Evolutionary conservation across 2,329 filamentous ascomycete genomes (phyloP).

Genomic region (Paraconiothyrium brasiliense): DNA sequence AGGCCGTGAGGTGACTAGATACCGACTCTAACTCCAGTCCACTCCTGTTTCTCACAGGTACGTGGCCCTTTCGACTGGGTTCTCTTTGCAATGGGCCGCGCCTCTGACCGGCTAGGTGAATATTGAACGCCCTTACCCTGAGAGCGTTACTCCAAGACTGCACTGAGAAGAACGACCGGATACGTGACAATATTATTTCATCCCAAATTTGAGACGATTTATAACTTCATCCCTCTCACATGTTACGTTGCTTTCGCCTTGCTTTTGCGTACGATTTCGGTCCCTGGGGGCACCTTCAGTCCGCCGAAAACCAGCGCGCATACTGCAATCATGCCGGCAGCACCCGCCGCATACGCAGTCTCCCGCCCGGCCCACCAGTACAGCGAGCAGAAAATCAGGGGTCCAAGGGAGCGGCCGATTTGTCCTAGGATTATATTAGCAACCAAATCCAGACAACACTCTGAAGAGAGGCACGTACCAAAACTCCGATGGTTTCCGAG

Average conservation of each 20-base stretch:
- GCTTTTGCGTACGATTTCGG: constrained; percentile 40
- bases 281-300: constrained; percentile 70
- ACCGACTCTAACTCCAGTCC: no score
- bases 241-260: constrained; percentile 17
- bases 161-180: no score
- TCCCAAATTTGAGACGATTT: no score
- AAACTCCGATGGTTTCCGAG: constrained; percentile 81
- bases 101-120: no score
- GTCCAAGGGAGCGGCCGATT: constrained; percentile 85
- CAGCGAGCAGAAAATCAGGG: constrained; percentile 88
- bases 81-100: no score
- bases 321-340: constrained; percentile 80
- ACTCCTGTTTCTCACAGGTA: no score
- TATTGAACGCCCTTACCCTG: no score
- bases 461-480: constrained; percentile 42
- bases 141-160: no score
- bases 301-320: constrained; percentile 74
- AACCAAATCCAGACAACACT: not conserved
- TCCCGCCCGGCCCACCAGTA: constrained; percentile 99
- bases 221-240: not conserved
- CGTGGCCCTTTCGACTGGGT: no score
- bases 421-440: constrained; percentile 69
- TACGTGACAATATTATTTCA: no score
- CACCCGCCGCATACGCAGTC: constrained; percentile 82
- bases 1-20: no score